A percentile compares a stretch with the other conserved stretches of the same genome.
These are phyloP conservation scores for Simplicillium aogashimaense DNA, from an alignment of 2,329 filamentous ascomycete species.

Conservation along the genomic window DNA sequence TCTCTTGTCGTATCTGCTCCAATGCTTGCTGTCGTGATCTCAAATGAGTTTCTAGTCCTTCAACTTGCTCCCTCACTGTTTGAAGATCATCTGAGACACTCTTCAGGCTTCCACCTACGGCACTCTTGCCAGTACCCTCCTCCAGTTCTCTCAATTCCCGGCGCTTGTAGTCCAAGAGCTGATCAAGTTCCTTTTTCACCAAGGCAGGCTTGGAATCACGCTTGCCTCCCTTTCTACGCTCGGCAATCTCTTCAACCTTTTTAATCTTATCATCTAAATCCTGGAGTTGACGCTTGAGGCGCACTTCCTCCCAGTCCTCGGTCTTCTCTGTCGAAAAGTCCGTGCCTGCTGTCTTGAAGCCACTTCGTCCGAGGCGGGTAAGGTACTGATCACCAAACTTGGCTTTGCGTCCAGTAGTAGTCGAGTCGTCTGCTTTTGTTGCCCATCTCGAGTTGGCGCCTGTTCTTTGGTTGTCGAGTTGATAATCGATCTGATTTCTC, in stretches of 20 bases:
- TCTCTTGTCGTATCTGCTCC: constrained; percentile 66
- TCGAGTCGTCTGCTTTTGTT: constrained; percentile 66
- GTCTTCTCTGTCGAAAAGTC: constrained; percentile 81
- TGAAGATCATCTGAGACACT: constrained; percentile 76
- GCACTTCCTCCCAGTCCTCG: constrained; percentile 96
- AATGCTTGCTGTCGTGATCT: constrained; percentile 65
- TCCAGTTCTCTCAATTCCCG: constrained; percentile 67
- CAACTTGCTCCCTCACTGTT: constrained; percentile 88
- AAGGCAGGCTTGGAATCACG: constrained; percentile 77
- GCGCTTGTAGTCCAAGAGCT: constrained; percentile 90
- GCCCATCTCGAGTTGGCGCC: constrained; percentile 68
- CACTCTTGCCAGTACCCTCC: constrained; percentile 57
- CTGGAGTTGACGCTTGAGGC: constrained; percentile 81
- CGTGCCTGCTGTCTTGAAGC: constrained; percentile 74
- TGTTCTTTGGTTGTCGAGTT: constrained; percentile 65
- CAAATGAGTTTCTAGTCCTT: constrained; percentile 78
- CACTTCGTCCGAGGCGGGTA: constrained; percentile 75
- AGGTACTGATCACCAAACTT: constrained; percentile 98
- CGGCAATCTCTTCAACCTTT: constrained; percentile 65
- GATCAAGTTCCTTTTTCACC: constrained; percentile 88
- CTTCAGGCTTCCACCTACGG: constrained; percentile 63
- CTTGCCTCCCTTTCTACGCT: constrained; percentile 51
- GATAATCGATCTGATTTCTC: constrained; percentile 93
- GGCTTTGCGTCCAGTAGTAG: constrained; percentile 78
- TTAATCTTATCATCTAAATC: constrained; percentile 85